Evolutionary conservation across 805 yeast genomes (phyloP).

Genomic region (Lipomyces orientalis): DNA sequence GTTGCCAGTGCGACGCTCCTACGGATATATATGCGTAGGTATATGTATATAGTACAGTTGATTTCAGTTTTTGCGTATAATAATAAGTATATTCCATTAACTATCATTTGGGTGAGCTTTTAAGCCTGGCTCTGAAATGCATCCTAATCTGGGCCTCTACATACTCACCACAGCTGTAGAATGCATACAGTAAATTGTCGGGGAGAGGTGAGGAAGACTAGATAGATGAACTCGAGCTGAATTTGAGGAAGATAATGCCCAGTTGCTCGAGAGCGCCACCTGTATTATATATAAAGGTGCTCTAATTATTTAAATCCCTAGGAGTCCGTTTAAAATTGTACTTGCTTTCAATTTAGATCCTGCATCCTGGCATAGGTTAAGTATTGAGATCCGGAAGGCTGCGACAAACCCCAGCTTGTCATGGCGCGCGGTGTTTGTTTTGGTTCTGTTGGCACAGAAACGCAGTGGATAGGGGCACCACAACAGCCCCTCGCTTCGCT

Average conservation of each 20-base stretch:
- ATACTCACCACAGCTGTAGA: not conserved
- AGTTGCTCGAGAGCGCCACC: not conserved
- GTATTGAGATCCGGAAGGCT: not conserved
- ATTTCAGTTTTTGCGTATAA: too few species aligned
- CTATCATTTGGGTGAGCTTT: too few species aligned
- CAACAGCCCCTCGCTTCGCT: conserved; percentile 25
- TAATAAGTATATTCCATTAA: too few species aligned
- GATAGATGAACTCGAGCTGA: too few species aligned
- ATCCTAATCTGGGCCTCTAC: not conserved
- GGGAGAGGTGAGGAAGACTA: not conserved
- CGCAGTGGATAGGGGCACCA: conserved; percentile 23
- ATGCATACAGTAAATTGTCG: not conserved
- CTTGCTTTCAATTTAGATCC: not conserved
- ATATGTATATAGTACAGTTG: too few species aligned
- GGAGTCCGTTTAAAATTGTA: not conserved
- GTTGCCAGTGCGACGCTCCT: too few species aligned
- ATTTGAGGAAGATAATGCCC: not conserved
- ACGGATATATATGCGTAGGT: too few species aligned
- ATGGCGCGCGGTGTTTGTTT: conserved; percentile 27
- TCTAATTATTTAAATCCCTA: not conserved
- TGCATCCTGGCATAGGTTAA: not conserved
- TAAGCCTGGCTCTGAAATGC: not conserved
- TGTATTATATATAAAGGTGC: not conserved
- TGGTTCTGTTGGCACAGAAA: conserved; percentile 31
- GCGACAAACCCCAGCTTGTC: not conserved